Evolutionary conservation across 345 rosid genomes (phyloP).

Genomic region (Eucalyptus lansdowneana): DNA sequence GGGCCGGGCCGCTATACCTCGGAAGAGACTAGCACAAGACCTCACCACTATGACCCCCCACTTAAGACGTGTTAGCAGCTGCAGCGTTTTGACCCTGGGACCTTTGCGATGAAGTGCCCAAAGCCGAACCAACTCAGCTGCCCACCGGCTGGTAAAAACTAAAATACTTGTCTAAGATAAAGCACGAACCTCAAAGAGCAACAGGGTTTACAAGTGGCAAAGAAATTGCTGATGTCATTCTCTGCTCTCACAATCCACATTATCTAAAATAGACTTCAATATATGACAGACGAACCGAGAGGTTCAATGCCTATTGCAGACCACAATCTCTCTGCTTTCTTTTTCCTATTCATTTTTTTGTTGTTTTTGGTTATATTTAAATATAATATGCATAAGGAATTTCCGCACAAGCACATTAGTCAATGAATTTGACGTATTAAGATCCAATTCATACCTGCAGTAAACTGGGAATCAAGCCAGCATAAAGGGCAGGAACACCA

Average conservation of each 20-base stretch:
- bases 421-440: not conserved
- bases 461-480: conserved; percentile 78
- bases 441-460: conserved; percentile 43
- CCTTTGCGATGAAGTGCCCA: too few relatives aligned
- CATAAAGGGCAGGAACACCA: conserved; percentile 80
- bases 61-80: too few relatives aligned
- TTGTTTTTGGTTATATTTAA: not conserved
- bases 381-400: not conserved
- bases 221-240: not conserved
- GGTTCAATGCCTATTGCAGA: not conserved
- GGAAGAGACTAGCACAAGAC: too few relatives aligned
- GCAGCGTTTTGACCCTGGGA: too few relatives aligned
- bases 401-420: not conserved
- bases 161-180: not conserved
- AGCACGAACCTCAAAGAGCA: not conserved
- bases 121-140: too few relatives aligned
- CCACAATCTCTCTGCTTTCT: not conserved
- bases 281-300: not conserved
- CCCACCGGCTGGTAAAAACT: not conserved
- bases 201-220: not conserved
- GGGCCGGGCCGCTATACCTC: too few relatives aligned
- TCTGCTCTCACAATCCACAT: not conserved
- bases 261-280: not conserved
- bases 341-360: not conserved
- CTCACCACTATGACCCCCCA: too few relatives aligned